phyloP scores from a whole-genome alignment of 73 alveolate genomes.

The Paramecium octaurelia region DNA sequence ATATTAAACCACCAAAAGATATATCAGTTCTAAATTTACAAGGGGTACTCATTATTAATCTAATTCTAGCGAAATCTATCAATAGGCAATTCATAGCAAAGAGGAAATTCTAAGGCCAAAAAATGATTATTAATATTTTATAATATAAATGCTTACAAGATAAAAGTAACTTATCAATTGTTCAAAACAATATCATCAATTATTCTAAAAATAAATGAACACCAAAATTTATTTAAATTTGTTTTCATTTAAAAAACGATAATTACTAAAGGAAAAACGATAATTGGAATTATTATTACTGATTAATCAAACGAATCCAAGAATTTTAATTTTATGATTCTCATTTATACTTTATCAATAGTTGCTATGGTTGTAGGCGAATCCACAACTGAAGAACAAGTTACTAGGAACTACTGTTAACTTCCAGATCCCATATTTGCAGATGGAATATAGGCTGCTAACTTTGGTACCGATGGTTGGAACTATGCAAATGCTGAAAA shows the following conservation, averaged over 20 bases:
- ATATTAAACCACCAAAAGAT: background rate
- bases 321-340: background rate
- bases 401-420: background rate
- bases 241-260: background rate
- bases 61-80: background rate
- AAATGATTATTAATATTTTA: background rate
- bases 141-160: background rate
- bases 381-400: background rate
- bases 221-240: too few species aligned
- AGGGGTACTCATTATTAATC: background rate
- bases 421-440: conserved; percentile 13
- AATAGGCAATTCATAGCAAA: background rate
- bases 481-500: background rate
- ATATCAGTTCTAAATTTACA: background rate
- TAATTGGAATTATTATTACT: too few species aligned
- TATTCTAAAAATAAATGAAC: background rate
- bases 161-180: background rate
- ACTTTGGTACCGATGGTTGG: background rate
- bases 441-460: background rate
- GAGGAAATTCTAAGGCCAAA: background rate
- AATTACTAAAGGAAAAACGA: too few species aligned
- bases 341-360: background rate
- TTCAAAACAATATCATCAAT: too few species aligned
- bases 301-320: background rate
- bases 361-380: background rate